phyloP scores from a whole-genome alignment of 2,329 filamentous ascomycete genomes.

The Ilyonectria mors-panacis region DNA sequence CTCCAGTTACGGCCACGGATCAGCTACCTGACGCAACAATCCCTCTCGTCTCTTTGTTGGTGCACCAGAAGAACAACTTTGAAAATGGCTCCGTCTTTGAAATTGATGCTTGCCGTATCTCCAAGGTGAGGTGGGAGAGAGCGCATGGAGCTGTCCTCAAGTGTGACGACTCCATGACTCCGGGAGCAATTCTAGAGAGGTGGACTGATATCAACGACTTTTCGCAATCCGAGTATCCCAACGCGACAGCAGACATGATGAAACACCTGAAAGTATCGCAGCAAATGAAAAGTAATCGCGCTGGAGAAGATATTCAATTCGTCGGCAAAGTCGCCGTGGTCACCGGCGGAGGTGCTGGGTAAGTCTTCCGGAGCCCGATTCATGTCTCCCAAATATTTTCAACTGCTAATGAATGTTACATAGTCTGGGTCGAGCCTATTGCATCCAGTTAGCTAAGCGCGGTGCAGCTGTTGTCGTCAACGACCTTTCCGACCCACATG shows the following conservation, averaged over 20 bases:
- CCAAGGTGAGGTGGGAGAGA: slow-evolving; percentile 96
- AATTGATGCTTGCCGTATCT: slow-evolving; percentile 90
- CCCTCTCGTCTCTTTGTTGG: slow-evolving; percentile 88
- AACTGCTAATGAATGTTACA: too few species aligned
- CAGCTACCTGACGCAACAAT: slow-evolving; percentile 97
- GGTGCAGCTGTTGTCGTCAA: slow-evolving; percentile 93
- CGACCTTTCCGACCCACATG: slow-evolving; percentile 90
- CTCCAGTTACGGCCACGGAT: slow-evolving; percentile 92
- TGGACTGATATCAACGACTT: slow-evolving; percentile 93
- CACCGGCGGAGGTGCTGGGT: slow-evolving; percentile 84
- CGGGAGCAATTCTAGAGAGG: slow-evolving; percentile 87
- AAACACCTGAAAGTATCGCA: slow-evolving; percentile 85
- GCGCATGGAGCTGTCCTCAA: slow-evolving; percentile 90
- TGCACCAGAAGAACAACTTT: slow-evolving; percentile 84
- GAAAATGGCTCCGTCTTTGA: slow-evolving; percentile 95
- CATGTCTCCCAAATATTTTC: too few species aligned
- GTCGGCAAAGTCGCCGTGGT: slow-evolving; percentile 88
- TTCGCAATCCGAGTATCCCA: slow-evolving; percentile 83
- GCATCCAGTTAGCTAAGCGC: slow-evolving; percentile 86
- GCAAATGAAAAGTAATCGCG: slow-evolving; percentile 80
- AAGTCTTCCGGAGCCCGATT: neutral
- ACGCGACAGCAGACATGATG: slow-evolving; percentile 89
- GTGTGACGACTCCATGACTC: slow-evolving; percentile 88
- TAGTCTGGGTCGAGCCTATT: slow-evolving; percentile 90
- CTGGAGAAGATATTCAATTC: slow-evolving; percentile 83